phyloP scores from a whole-genome alignment of 441 rosid genomes.

The Melastoma candidum region DNA sequence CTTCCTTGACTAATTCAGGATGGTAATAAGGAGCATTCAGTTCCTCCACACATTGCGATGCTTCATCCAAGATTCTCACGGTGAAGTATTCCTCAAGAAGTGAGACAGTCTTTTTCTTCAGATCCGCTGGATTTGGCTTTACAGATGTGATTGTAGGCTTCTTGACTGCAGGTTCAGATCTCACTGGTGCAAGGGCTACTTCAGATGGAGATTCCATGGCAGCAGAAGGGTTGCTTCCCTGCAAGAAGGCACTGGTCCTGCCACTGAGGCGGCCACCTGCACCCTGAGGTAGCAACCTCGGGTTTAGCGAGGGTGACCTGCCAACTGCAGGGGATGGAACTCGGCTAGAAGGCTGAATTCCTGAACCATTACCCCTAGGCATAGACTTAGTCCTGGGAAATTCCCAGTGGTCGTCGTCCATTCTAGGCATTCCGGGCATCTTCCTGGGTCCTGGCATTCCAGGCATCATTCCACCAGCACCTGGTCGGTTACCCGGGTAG shows the following conservation, averaged over 20 bases:
- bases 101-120: conserved; percentile 43
- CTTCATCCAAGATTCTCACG: conserved; percentile 53
- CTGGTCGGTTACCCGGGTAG: conserved; percentile 58
- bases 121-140: conserved; percentile 35
- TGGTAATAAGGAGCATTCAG: conserved; percentile 57
- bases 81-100: conserved; percentile 70
- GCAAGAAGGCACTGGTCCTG: conserved; percentile 65
- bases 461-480: conserved; percentile 65
- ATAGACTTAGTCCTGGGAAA: conserved; percentile 50
- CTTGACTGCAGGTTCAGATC: conserved; percentile 22
- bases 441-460: conserved; percentile 87
- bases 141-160: conserved; percentile 31
- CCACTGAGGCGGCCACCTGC: conserved; percentile 49
- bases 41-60: conserved; percentile 63
- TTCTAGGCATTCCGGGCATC: conserved; percentile 91
- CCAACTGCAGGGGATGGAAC: conserved; percentile 28
- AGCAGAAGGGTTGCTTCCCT: conserved; percentile 30
- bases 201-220: conserved; percentile 21
- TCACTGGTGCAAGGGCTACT: conserved; percentile 16
- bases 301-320: conserved; percentile 42
- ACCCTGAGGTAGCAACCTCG: conserved; percentile 70
- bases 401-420: conserved; percentile 72
- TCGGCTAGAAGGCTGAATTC: conserved; percentile 32
- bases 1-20: conserved; percentile 78
- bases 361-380: conserved; percentile 71